Base-by-base conservation (phyloP, 495 filamentous ascomycete species). In the Penicillium manginii region DNA sequence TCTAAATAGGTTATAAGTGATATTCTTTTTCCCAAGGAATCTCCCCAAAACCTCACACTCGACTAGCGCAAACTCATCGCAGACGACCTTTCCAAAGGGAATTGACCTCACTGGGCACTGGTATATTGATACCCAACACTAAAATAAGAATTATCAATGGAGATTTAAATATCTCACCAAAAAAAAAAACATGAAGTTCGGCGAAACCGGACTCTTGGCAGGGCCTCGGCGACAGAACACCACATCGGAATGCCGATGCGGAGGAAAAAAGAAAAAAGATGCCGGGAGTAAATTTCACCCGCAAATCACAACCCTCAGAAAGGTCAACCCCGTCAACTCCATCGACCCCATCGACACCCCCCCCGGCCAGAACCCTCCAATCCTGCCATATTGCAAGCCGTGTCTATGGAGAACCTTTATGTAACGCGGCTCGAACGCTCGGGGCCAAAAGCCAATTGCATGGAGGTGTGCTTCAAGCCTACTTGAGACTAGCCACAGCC, bases 221-320 rank as follows among this genome's bases (percentile, higher is more conserved):
- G 56, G 47, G 42, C 21, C 43, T 35, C n/a, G 54, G 26, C 42
- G 43, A 45, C 22, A 37, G 31, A 54, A 33, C n/a, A 14, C 32
- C 45, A 47, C 45, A 50, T 67, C 61, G 61, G 61, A 63, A 67
- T 54, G 59, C 62, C 65, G 62, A 68, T 65, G 32, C 65, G 65
- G 59, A 65, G 57, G 62, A 62, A 23, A 23, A 29, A 29, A 23
- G 9, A 29, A 29, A 61, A 58, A 59, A 33, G 60, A 50, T 23
- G 50, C 33, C 55, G 53, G 61, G 59, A 51, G 51, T 61, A 51
- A 29, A 43, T 47, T 54, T 64, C 55, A 55, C 37, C 60, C 57
- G 45, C 63, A 61, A 66, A 59, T 66, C 46, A 60, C 23, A 57
- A 17, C 4, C 1, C 43, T 18, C 17, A 22, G 17, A 59, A 58